Conservation (phyloP, 139 green algal genomes). For the Chlamydomonas urium region DNA sequence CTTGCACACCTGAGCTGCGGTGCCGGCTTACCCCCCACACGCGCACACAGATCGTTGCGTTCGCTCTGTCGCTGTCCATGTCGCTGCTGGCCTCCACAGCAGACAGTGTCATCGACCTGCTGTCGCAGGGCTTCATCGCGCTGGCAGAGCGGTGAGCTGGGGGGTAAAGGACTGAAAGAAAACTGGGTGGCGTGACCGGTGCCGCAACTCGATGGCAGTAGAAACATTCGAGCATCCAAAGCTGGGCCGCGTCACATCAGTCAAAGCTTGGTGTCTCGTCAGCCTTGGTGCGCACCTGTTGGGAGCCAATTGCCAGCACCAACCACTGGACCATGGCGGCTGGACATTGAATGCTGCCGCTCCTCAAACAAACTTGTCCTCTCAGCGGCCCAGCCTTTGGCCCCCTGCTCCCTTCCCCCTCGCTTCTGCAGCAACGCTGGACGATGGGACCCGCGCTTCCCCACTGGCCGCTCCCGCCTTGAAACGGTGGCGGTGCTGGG, state of each 20-base stretch:
- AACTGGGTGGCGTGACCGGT: no score
- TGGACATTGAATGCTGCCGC: background rate
- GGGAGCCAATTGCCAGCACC: no score
- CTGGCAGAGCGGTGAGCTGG: constrained; percentile 38
- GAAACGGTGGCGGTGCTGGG: constrained; percentile 61
- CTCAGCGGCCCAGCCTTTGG: background rate
- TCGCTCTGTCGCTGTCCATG: constrained; percentile 33
- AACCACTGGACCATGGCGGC: no score
- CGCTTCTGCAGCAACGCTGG: background rate
- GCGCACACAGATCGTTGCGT: constrained; percentile 19
- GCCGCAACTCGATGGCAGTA: no score
- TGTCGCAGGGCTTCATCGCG: constrained; percentile 54
- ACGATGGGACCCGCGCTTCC: constrained; percentile 43
- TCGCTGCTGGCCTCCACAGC: constrained; percentile 58
- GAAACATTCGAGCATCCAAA: no score
- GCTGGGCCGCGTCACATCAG: background rate
- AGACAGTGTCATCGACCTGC: constrained; percentile 63
- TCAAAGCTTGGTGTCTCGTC: background rate
- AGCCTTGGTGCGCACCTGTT: no score
- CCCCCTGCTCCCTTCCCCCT: background rate
- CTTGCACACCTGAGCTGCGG: no score
- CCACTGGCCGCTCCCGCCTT: constrained; percentile 56
- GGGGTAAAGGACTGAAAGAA: no score
- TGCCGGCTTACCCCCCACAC: no score
- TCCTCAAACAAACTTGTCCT: background rate